Evolutionary conservation across 805 yeast species (phyloP), one percentile per base, ranked within the genome.

Genomic region (Yarrowia divulgata): DNA sequence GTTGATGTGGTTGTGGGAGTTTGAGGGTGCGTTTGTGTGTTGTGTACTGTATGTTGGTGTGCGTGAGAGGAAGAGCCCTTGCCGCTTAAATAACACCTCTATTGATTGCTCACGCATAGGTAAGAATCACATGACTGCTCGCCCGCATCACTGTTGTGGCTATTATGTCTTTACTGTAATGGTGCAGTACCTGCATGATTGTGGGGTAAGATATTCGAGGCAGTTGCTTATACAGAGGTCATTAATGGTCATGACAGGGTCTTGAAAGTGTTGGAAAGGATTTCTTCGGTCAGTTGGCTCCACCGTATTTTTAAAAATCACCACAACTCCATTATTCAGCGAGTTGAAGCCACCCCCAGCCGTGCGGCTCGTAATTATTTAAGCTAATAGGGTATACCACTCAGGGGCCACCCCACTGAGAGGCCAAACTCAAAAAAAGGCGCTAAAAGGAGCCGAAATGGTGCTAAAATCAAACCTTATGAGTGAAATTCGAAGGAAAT

Each of bases 301-400:
- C 29, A 23, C 43, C 13, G 18, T 3, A 14, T 1, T 14, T 6
- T 8, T 2, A 18, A 6, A 3, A 14, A 14, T 6, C 8, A 6
- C 23, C 13, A n/a, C 12, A 14, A 1, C 8, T 2, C 23, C 13
- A 8, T 8, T 43, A 43, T 8, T n/a, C 23, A n/a, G 4, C 46
- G 1, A n/a, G 7, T 16, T n/a, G 18, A 2, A n/a, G 8, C 23
- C 46, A 8, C 46, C 46, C 45, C 12, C 0, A 43, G 23, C 1
- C 50, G 34, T 46, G 50, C 50, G 50, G n/a, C 50, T 46, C 35
- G 34, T 46, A 12, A 46, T 46, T 46, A 23, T 29, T 23, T 46
- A 23, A 23, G 6, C 50, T 46, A 12, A 46, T 46, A n/a, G 50
- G 50, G 50, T 34, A 46, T 19, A n/a, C n/a, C n/a, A n/a, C 16